Evolutionary conservation across 2,329 filamentous ascomycete species (phyloP).

Genomic region (Penicillium sumatraense): DNA sequence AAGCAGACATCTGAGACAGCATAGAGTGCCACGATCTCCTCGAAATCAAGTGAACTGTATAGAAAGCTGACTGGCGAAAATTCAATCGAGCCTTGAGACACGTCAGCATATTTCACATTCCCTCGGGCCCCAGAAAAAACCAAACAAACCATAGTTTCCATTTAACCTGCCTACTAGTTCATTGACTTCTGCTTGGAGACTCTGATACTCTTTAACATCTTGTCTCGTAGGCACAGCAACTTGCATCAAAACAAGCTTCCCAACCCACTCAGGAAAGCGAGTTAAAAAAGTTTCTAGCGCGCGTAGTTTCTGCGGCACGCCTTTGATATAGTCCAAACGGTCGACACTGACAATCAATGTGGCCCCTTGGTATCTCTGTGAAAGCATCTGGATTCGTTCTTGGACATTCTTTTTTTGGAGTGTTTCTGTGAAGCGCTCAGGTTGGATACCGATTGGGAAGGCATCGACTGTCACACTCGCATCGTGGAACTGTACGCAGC

Average conservation of each 20-base stretch:
- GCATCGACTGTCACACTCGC: not conserved
- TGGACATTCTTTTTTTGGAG: constrained; percentile 76
- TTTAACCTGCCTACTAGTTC: constrained; percentile 90
- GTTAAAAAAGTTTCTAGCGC: constrained; percentile 88
- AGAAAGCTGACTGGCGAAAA: constrained; percentile 2
- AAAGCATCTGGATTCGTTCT: constrained; percentile 74
- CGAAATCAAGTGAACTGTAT: constrained; percentile 71
- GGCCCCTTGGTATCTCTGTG: constrained; percentile 82
- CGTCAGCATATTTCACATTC: not conserved
- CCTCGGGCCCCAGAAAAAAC: not conserved
- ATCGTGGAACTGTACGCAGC: not conserved
- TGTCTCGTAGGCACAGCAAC: constrained; percentile 79
- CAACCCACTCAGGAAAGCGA: constrained; percentile 89
- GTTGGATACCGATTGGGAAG: not conserved
- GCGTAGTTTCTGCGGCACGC: constrained; percentile 89
- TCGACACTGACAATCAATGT: constrained; percentile 92
- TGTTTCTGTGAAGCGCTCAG: constrained; percentile 69
- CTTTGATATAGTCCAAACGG: constrained; percentile 93
- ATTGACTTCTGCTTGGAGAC: constrained; percentile 84
- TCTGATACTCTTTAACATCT: constrained; percentile 91
- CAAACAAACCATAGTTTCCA: constrained; percentile 59
- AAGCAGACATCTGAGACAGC: constrained; percentile 84
- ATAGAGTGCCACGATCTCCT: constrained; percentile 87
- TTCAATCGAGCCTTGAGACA: constrained; percentile 1
- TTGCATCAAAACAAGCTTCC: constrained; percentile 87